Evolutionary conservation across 139 green algal species (phyloP).

Genomic region (Parachlorella kessleri): DNA sequence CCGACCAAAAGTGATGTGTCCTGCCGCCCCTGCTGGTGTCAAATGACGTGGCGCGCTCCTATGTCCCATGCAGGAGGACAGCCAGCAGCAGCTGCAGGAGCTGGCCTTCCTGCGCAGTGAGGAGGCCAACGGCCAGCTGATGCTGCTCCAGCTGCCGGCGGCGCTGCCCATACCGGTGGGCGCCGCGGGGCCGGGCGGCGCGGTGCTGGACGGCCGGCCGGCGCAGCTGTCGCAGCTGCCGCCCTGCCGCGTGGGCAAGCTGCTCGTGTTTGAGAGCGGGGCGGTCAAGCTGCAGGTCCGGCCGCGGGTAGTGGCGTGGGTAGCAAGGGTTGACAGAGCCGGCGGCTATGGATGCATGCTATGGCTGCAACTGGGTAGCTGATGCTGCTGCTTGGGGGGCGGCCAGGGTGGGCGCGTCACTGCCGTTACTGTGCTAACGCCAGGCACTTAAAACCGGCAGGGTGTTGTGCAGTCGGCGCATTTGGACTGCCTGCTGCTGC

Average conservation of each 20-base stretch:
- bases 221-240: conserved; percentile 14
- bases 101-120: conserved; percentile 26
- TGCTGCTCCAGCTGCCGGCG: conserved; percentile 67
- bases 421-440: too few relatives aligned
- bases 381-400: too few relatives aligned
- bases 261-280: conserved; percentile 59
- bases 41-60: too few relatives aligned
- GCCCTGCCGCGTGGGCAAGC: conserved; percentile 19
- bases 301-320: not conserved
- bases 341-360: not conserved
- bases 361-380: too few relatives aligned
- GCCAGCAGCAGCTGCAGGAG: conserved; percentile 46
- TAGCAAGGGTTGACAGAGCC: not conserved
- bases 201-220: not conserved
- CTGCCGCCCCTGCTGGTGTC: too few relatives aligned
- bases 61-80: conserved; percentile 46
- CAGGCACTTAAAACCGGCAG: too few relatives aligned
- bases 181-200: not conserved
- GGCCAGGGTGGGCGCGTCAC: too few relatives aligned
- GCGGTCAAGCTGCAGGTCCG: conserved; percentile 73
- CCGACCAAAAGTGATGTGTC: too few relatives aligned
- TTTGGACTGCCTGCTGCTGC: too few relatives aligned
- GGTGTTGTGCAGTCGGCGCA: too few relatives aligned
- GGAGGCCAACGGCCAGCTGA: conserved; percentile 34
- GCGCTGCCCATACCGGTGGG: conserved; percentile 42